phyloP scores from a whole-genome alignment of 257 asterid genomes.

The Capsicum rhomboideum region DNA sequence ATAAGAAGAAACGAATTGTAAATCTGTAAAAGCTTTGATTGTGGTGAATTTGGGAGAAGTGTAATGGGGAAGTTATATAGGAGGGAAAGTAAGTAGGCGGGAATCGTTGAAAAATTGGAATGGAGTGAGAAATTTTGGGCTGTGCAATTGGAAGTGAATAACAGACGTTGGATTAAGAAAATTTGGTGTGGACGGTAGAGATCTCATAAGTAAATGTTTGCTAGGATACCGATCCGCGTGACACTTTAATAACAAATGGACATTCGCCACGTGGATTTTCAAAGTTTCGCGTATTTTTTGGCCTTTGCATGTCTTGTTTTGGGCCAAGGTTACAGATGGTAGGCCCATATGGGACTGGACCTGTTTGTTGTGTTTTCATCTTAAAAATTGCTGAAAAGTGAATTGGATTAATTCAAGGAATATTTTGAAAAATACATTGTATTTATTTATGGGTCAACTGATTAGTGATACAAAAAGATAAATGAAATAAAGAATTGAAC shows the following conservation, averaged over 20 bases:
- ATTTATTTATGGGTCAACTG: no score
- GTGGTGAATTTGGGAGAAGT: not conserved
- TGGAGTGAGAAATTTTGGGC: conserved; percentile 8
- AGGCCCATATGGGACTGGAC: not conserved
- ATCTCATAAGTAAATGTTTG: not conserved
- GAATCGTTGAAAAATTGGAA: conserved; percentile 7
- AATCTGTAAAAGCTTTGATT: not conserved
- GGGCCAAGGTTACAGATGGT: not conserved
- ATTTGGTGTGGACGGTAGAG: not conserved
- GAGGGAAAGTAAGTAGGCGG: conserved; percentile 9
- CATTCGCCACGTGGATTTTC: not conserved
- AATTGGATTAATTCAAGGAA: no score
- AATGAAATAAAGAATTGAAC: no score
- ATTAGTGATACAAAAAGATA: no score
- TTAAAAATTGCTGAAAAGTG: not conserved
- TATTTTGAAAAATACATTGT: no score
- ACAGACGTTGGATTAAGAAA: not conserved
- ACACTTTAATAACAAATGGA: not conserved
- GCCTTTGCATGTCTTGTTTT: not conserved
- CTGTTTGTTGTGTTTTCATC: not conserved
- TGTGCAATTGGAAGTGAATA: not conserved
- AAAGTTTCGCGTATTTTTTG: not conserved
- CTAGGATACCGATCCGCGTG: not conserved
- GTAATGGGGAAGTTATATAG: conserved; percentile 10
- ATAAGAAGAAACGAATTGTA: not conserved